phyloP scores from a whole-genome alignment of 176 grass and related monocot species.

The Oryza officinalis region DNA sequence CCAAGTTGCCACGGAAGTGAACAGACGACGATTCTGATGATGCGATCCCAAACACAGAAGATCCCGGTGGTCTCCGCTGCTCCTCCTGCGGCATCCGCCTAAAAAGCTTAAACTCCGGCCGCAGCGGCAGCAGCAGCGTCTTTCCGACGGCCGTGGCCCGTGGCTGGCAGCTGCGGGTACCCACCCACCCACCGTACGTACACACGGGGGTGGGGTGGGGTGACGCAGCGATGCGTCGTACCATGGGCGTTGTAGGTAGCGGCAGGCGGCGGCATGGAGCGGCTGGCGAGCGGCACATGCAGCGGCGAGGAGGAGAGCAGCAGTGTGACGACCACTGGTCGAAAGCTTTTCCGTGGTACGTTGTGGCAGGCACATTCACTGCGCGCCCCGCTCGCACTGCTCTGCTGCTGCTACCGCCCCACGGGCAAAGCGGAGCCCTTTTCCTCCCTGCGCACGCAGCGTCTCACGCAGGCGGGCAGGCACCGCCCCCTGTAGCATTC shows the following conservation, averaged over 20 bases:
- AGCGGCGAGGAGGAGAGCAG: conserved; percentile 26
- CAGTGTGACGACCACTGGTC: conserved; percentile 39
- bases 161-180: background rate
- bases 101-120: conserved; percentile 11
- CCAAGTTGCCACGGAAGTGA: background rate
- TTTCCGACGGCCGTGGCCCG: conserved; percentile 14
- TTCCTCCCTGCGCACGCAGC: conserved; percentile 32
- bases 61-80: background rate
- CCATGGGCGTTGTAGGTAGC: background rate
- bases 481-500: background rate
- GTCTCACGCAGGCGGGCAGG: conserved; percentile 6
- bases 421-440: conserved; percentile 32
- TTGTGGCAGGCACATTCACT: conserved; percentile 61
- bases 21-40: background rate
- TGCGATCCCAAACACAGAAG: background rate
- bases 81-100: background rate
- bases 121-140: conserved; percentile 20
- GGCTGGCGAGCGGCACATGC: conserved; percentile 45
- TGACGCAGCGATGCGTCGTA: background rate
- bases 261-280: background rate
- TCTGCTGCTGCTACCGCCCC: conserved; percentile 34
- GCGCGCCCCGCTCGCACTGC: background rate
- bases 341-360: conserved; percentile 34
- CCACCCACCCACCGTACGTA: background rate
- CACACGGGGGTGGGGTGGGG: background rate